Evolutionary conservation across 148 eudicot genomes (phyloP).

Genomic region (Pharnaceum exiguum): DNA sequence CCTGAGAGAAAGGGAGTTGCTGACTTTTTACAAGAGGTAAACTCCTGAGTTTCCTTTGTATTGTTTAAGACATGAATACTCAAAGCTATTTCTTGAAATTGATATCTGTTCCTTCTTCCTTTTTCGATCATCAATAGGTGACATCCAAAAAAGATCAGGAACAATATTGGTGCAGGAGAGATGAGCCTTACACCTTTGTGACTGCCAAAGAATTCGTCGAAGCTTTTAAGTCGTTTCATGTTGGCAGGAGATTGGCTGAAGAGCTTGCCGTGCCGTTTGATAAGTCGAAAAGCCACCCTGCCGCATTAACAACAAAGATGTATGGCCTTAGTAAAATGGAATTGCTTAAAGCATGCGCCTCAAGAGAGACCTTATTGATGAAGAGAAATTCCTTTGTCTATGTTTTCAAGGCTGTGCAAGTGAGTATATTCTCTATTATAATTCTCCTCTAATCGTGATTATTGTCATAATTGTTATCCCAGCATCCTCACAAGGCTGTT

Average conservation of each 20-base stretch:
- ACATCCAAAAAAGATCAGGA: constrained; percentile 80
- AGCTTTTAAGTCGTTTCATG: constrained; percentile 62
- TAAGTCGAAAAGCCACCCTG: constrained; percentile 58
- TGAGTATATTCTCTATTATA: constrained; percentile 11
- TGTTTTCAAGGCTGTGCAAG: constrained; percentile 78
- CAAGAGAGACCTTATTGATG: constrained; percentile 76
- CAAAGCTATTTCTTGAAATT: not conserved
- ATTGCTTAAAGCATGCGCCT: constrained; percentile 72
- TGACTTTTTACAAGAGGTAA: constrained; percentile 90
- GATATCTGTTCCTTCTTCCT: not conserved
- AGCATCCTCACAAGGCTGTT: too few species aligned
- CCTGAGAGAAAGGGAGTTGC: constrained; percentile 88
- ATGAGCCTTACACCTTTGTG: constrained; percentile 49
- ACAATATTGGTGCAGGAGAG: constrained; percentile 64
- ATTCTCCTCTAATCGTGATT: too few species aligned
- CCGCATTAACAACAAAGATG: constrained; percentile 64
- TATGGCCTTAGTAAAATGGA: constrained; percentile 66
- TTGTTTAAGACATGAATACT: not conserved
- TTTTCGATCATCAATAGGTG: constrained; percentile 39
- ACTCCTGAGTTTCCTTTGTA: too few species aligned
- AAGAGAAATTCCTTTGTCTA: constrained; percentile 71
- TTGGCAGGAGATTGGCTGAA: constrained; percentile 49
- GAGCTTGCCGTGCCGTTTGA: constrained; percentile 69
- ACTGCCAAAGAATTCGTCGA: constrained; percentile 73
- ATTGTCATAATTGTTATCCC: too few species aligned